Conservation (phyloP, 2,329 filamentous ascomycete genomes). For the Volutella citrinella region DNA sequence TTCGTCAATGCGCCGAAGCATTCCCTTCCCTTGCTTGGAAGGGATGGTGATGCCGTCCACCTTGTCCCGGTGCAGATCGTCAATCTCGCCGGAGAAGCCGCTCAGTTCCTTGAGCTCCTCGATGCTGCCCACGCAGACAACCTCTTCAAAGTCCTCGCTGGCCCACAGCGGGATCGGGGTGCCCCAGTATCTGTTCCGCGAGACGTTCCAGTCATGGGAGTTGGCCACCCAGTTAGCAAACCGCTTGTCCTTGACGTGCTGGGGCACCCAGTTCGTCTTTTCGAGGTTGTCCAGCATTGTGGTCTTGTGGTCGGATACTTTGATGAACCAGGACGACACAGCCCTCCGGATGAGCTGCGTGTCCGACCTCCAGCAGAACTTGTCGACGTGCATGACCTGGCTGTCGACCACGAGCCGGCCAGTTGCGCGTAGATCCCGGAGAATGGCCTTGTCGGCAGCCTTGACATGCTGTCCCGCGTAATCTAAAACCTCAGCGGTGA, state of each 20-base stretch:
- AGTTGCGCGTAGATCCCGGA: slow-evolving; percentile 21
- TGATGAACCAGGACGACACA: slow-evolving; percentile 28
- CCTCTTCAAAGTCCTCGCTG: slow-evolving; percentile 24
- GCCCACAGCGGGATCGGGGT: slow-evolving; percentile 25
- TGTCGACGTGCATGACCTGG: slow-evolving; percentile 21
- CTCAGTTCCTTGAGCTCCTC: slow-evolving; percentile 22
- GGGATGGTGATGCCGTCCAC: slow-evolving; percentile 25
- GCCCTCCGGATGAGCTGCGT: slow-evolving; percentile 25
- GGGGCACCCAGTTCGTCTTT: slow-evolving; percentile 22
- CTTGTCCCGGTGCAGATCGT: slow-evolving; percentile 23
- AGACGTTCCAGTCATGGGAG: slow-evolving; percentile 23
- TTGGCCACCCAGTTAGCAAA: slow-evolving; percentile 25
- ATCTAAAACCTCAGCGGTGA: slow-evolving; percentile 22
- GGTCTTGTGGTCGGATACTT: slow-evolving; percentile 18
- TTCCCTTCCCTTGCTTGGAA: slow-evolving; percentile 22
- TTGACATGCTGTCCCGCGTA: slow-evolving; percentile 26
- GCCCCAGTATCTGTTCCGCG: slow-evolving; percentile 24
- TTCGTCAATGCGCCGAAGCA: slow-evolving; percentile 22
- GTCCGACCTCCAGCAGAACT: slow-evolving; percentile 26
- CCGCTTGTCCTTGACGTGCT: slow-evolving; percentile 23
- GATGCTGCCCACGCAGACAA: slow-evolving; percentile 22
- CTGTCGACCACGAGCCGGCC: slow-evolving; percentile 21
- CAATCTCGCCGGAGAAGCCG: slow-evolving; percentile 18
- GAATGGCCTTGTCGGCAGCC: slow-evolving; percentile 23
- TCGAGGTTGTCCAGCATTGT: slow-evolving; percentile 22